Evolutionary conservation across 2,329 filamentous ascomycete species (phyloP), one percentile per base, ranked within the genome.

Genomic region (Cytospora piceae): DNA sequence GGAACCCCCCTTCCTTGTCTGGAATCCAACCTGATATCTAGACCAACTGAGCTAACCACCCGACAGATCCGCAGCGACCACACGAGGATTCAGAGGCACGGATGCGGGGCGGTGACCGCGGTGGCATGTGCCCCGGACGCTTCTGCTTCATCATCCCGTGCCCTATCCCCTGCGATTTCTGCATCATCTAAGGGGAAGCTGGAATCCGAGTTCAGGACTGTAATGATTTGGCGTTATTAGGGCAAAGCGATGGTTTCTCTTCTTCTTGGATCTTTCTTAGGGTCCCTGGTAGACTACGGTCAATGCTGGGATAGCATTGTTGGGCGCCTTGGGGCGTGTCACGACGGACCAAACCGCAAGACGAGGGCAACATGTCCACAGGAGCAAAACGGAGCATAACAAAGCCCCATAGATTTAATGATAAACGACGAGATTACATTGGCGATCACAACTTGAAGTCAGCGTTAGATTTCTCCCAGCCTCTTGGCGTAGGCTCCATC

Each of bases 371-470:
- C 46, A 49, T 22, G 12, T 14, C 46, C 31, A 29, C 39, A 54
- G 53, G 31, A 46, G 29, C 39, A 51, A 29, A n/a, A 57, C 55
- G 34, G n/a, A 17, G 46, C 15, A 15, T 39, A 31, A 39, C 24
- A n/a, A 37, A 31, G 53, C 53, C 22, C 24, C 32, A 32, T 39
- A 14, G 12, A 27, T 20, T n/a, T 12, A 12, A 3, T 29, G n/a
- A 51, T 17, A 9, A 12, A 22, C 20, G 3, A 15, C 9, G 2
- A 11, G 12, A 15, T 71, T 24, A 22, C 11, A 4, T 7, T 24
- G 46, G 20, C 8, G 27, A 24, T 49, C 65, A 93, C 54, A 95
- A 78, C 76, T 95, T 95, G 72, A 95, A 94, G 73, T 93, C 90
- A 4, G 82, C 84, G 72, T 88, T 91, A 3, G 82, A 83, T 75